Evolutionary conservation across 2,329 filamentous ascomycete genomes (phyloP), one percentile per base, ranked within the genome.

Genomic region (Aspergillus floridensis): DNA sequence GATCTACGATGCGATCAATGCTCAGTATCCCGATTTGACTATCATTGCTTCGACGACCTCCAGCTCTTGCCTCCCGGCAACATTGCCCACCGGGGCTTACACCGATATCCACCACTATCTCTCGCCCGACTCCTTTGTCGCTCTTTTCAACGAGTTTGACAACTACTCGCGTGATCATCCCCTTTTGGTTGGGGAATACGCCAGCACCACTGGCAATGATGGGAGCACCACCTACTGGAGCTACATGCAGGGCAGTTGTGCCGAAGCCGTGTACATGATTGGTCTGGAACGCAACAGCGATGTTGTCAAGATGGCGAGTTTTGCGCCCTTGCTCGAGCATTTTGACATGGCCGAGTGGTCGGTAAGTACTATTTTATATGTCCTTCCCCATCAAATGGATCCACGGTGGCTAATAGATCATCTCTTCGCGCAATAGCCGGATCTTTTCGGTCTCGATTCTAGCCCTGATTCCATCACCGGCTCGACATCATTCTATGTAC

Each of bases 1-100:
- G 65, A 86, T 89, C 72, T 78, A 86, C 62, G 72, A 86, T 44
- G 86, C 85, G n/a, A 85, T 88, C 72, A 79, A 77, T 49, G 74
- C 76, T 35, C 77, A 74, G 7, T 86, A 87, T 63, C 83, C 85
- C 0, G 77, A 86, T 53, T 82, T 88, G n/a, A 68, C 64, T 4
- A 78, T 82, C 16, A 76, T 82, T 2, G 69, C 73, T 2, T 72
- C 69, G 1, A 71, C 69, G 3, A 44, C 38, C 6, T 44, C 38
- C 5, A 44, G 38, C 16, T 44, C 38, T 16, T 44, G 38, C 16
- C 38, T 44, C 4, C 38, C 38, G 6, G 6, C 38, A 2, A 44
- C 38, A 44, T 44, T 44, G 38, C 38, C 38, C 14, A 16, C 5
- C 5, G 38, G 38, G 5, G 38, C 16, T n/a, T 16, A 16, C 14